These are phyloP conservation scores for Crotalaria pallida DNA, from an alignment of 306 rosid species.

Conservation along the genomic window DNA sequence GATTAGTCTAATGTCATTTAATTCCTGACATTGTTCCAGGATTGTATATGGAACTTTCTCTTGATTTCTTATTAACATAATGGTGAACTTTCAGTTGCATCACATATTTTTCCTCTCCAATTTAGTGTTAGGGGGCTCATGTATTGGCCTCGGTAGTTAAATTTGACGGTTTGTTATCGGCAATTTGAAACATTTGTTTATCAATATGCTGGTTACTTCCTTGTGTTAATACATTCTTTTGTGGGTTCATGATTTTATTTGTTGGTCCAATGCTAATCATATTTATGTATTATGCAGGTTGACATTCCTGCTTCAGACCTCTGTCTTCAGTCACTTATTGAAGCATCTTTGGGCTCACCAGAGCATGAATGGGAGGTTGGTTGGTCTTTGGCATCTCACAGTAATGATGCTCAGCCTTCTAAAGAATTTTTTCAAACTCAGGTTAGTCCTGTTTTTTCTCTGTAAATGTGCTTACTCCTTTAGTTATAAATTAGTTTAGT, in stretches of 20 bases:
- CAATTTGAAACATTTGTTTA: neutral
- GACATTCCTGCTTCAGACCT: conserved; percentile 65
- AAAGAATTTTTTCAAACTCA: conserved; percentile 34
- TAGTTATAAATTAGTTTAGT: neutral
- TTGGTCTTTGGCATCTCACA: conserved; percentile 81
- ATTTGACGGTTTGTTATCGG: neutral
- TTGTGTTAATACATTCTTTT: neutral
- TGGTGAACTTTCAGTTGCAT: neutral
- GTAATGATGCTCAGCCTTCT: conserved; percentile 40
- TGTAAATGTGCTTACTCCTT: neutral
- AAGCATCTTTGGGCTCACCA: conserved; percentile 58
- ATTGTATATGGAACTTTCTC: neutral
- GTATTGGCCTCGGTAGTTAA: neutral
- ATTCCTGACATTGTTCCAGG: neutral
- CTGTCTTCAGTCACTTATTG: conserved; percentile 67
- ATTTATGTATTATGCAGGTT: conserved; percentile 39
- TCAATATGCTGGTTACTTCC: neutral
- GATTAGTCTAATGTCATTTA: conserved; percentile 5
- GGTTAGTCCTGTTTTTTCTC: conserved; percentile 37
- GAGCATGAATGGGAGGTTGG: conserved; percentile 90
- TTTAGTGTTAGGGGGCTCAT: neutral
- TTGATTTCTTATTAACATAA: neutral
- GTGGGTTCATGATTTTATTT: neutral
- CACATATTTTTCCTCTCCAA: neutral
- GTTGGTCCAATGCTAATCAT: conserved; percentile 11